A percentile compares a stretch with the other conserved stretches of the same genome.
phyloP scores from a whole-genome alignment of 208 protist genomes.

The Jaenimonas drosophilae region DNA sequence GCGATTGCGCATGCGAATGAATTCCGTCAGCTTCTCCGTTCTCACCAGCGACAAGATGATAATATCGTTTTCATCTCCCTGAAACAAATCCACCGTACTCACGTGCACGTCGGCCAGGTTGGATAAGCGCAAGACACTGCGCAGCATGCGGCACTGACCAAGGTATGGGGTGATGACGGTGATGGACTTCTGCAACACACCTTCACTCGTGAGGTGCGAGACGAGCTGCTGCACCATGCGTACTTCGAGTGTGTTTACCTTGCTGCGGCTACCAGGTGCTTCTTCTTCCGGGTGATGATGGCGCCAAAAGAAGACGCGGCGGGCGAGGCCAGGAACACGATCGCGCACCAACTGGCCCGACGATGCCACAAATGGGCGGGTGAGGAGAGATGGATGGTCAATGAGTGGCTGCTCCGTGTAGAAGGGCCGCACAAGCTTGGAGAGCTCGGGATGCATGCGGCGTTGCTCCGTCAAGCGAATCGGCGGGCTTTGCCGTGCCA shows the following conservation, averaged over 20 bases:
- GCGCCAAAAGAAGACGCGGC: conserved; percentile 84
- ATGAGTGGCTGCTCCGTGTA: conserved; percentile 57
- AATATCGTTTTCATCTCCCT: conserved; percentile 93
- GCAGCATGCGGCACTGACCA: conserved; percentile 83
- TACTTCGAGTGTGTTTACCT: conserved; percentile 80
- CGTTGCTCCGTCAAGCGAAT: conserved; percentile 85
- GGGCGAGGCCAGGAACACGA: conserved; percentile 51
- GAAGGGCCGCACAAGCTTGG: conserved; percentile 77
- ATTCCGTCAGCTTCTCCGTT: conserved; percentile 91
- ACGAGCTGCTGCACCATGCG: conserved; percentile 71
- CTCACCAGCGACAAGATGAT: conserved; percentile 92
- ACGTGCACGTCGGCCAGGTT: conserved; percentile 68
- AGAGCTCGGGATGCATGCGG: conserved; percentile 84
- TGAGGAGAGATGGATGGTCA: conserved; percentile 41
- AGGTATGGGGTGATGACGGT: conserved; percentile 93
- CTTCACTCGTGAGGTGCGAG: conserved; percentile 60
- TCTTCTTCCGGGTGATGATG: conserved; percentile 79
- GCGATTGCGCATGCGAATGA: conserved; percentile 88
- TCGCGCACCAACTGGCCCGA: conserved; percentile 17
- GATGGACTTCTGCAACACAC: conserved; percentile 84
- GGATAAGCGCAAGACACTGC: conserved; percentile 53
- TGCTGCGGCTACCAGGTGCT: conserved; percentile 65
- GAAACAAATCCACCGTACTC: conserved; percentile 93
- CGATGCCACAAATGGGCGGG: conserved; percentile 37
- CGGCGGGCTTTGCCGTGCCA: conserved; percentile 31